phyloP scores from a whole-genome alignment of 2,329 filamentous ascomycete genomes.

The Fusarium sublunatum region DNA sequence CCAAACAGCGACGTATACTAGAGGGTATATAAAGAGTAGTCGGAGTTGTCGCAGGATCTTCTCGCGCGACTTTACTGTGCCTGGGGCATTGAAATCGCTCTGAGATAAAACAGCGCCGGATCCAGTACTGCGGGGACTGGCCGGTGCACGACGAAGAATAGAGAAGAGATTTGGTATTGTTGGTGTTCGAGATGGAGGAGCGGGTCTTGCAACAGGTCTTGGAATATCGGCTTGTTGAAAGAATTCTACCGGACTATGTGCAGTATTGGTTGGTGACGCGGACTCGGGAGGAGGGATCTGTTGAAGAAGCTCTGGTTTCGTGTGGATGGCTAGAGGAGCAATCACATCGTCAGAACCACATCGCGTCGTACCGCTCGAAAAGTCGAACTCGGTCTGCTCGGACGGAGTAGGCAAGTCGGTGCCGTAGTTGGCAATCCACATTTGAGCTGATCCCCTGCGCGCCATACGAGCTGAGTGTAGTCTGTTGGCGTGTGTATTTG shows the following conservation, averaged over 20 bases:
- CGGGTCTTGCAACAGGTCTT: neutral
- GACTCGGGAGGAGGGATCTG: conserved; percentile 1
- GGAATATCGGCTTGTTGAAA: conserved; percentile 20
- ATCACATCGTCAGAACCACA: conserved; percentile 22
- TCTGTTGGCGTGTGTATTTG: conserved; percentile 14
- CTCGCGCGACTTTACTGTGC: conserved; percentile 57
- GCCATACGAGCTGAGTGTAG: conserved; percentile 25
- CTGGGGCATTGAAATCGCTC: conserved; percentile 40
- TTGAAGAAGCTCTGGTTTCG: conserved; percentile 12
- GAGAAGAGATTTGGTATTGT: conserved; percentile 45
- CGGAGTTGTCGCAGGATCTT: conserved; percentile 75
- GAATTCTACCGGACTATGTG: conserved; percentile 6
- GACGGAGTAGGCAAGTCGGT: conserved; percentile 24
- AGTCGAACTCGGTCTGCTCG: conserved; percentile 25
- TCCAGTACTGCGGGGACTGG: conserved; percentile 31
- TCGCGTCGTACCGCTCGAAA: conserved; percentile 22
- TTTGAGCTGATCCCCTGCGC: conserved; percentile 34
- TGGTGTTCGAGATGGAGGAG: conserved; percentile 25
- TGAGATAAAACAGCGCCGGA: conserved; percentile 26
- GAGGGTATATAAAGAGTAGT: conserved; percentile 79
- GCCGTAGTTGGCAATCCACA: conserved; percentile 33
- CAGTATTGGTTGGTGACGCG: conserved; percentile 2
- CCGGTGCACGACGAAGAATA: conserved; percentile 35
- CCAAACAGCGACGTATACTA: conserved; percentile 79
- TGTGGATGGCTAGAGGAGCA: conserved; percentile 5